phyloP scores from a whole-genome alignment of 2,329 filamentous ascomycete genomes.

The Fusarium annulatum region DNA sequence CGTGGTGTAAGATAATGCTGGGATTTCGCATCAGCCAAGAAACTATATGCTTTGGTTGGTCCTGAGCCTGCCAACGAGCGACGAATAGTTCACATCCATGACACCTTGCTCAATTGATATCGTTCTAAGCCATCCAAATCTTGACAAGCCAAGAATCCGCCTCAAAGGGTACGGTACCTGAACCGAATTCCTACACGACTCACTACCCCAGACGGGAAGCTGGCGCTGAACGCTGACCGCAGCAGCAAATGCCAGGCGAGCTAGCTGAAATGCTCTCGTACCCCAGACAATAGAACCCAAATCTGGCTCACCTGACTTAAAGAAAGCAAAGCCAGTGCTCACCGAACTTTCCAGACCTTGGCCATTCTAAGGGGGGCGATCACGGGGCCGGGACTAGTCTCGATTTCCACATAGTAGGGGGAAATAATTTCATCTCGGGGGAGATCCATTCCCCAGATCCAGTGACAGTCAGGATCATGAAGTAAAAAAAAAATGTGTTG shows the following conservation, averaged over 20 bases:
- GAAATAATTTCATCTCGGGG: conserved; percentile 10
- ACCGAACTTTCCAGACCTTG: conserved; percentile 44
- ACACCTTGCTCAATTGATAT: conserved; percentile 11
- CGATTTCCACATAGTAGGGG: conserved; percentile 14
- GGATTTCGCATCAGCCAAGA: conserved; percentile 37
- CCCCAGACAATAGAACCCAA: conserved; percentile 24
- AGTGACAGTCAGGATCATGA: conserved; percentile 34
- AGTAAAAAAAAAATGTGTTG: conserved; percentile 20
- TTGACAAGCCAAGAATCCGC: conserved; percentile 14
- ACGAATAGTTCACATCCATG: conserved; percentile 15
- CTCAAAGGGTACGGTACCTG: conserved; percentile 13
- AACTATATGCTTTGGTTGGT: conserved; percentile 27
- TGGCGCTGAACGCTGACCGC: conserved; percentile 23
- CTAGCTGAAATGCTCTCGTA: conserved; percentile 30
- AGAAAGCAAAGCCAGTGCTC: conserved; percentile 25
- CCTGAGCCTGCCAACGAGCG: conserved; percentile 10
- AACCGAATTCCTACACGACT: conserved; percentile 26
- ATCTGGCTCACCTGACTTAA: conserved; percentile 39
- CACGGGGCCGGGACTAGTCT: conserved; percentile 38
- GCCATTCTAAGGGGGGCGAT: conserved; percentile 34
- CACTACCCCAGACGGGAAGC: conserved; percentile 40
- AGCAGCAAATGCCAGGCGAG: conserved; percentile 18
- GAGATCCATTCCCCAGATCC: conserved; percentile 36
- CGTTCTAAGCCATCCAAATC: conserved; percentile 13
- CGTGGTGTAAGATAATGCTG: conserved; percentile 40